Base-by-base conservation (phyloP, 192 early-diverging fungal species). In the Coemansia sp. region DNA sequence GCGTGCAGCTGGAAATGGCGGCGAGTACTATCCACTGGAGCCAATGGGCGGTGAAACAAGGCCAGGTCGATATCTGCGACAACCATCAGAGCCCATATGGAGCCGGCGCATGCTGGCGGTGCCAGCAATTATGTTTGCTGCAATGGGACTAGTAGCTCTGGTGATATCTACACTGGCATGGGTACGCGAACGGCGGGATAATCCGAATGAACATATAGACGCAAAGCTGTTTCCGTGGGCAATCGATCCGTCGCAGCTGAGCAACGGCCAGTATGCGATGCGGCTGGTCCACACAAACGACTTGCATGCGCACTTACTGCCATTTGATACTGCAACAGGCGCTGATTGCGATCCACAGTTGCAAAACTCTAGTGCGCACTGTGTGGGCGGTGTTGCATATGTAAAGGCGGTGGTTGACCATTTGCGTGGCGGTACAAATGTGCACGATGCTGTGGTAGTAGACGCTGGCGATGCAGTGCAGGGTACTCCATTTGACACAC, bases 391-490 rank as follows among this genome's bases (percentile, higher is more conserved):
- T n/a, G 73, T 79, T 6, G 89, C 90, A 2, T 82, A 89, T 32
- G 79, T 87, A 56, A 87, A 89, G 70, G 73, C 85, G 14, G 66
- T 87, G 0, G 83, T 91, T 50, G 85, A 91, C 35, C 65, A 83
- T 17, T 63, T 89, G 59, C 79, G 89, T 1, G 60, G 64, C 21
- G 68, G 65, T 1, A 52, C n/a, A n/a, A 68, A 66, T 21, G 67
- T 79, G 21, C 71, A 54, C 63, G 57, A 77, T 23, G 66, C 87
- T 43, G 60, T 91, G 24, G 73, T 93, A 15, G 64, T 93, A 38
- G 88, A 93, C 67, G 90, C 86, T n/a, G 92, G 89, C 23, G 92
- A 93, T 69, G 83, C 90, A 59, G 65, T 84, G 32, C 67, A 79
- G 59, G 83, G 92, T 57, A 89, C 87, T 7, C 57, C 91, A 21